These are phyloP conservation scores for Warburgia ugandensis DNA, from an alignment of 164 flowering plant genomes.

Conservation along the genomic window DNA sequence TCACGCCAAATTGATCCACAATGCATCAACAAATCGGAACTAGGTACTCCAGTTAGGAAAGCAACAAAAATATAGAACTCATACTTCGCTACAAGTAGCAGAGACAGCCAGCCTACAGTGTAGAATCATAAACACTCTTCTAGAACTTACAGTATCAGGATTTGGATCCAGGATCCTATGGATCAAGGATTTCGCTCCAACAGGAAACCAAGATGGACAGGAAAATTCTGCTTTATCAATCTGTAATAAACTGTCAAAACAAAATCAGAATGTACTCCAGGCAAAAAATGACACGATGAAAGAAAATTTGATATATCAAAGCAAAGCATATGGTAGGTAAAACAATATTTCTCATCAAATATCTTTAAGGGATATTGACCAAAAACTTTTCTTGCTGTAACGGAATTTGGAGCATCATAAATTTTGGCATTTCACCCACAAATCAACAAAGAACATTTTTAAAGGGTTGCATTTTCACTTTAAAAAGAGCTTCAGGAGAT, in stretches of 20 bases:
- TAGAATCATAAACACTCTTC: background rate
- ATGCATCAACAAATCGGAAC: too few relatives aligned
- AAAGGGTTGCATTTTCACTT: background rate
- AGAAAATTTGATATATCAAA: background rate
- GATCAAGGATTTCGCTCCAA: conserved; percentile 86
- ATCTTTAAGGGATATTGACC: too few relatives aligned
- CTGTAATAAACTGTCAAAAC: conserved; percentile 33
- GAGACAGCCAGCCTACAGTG: background rate
- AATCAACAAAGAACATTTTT: background rate
- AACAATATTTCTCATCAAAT: background rate
- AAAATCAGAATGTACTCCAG: background rate
- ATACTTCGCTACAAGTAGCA: background rate
- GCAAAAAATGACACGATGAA: background rate
- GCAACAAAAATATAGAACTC: too few relatives aligned
- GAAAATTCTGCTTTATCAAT: conserved; percentile 74
- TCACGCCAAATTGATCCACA: too few relatives aligned
- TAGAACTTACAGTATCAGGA: conserved; percentile 72
- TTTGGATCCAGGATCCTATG: conserved; percentile 81
- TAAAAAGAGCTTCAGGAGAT: background rate
- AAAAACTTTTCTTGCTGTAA: too few relatives aligned
- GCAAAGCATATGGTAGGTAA: background rate
- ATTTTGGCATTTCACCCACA: too few relatives aligned
- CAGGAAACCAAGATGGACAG: conserved; percentile 89
- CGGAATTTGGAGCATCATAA: too few relatives aligned
- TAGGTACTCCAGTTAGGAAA: too few relatives aligned